Evolutionary conservation across 176 grass and related monocot genomes (phyloP), one percentile per base, ranked within the genome.

Genomic region (Puya raimondii): DNA sequence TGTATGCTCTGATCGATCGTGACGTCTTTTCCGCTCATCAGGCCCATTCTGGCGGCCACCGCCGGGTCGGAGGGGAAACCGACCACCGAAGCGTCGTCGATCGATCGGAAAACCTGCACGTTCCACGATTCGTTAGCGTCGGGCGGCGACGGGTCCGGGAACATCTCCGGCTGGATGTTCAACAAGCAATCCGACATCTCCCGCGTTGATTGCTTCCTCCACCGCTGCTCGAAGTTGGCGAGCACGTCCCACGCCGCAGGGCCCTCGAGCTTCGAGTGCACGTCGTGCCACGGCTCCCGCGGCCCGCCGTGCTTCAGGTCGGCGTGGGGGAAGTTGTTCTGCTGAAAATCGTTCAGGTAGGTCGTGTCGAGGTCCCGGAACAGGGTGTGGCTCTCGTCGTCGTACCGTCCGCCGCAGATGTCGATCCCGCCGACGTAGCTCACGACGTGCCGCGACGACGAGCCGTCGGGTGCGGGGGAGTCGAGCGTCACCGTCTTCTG

Each of bases 101-200:
- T 85, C 13, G 93, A 96, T 49, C 93, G 79, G 73, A 96, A 84
- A 50, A 96, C 88, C 76, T 96, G 93, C 74, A 96, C 88, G 48
- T 87, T 92, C 93, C 89, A 96, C 12, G 81, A 63, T 16, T 77
- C 78, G 23, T 48, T 13, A 47, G 26, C 48, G 26, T 26, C 76
- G 15, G 59, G 66, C 51, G 12, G 51, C 25, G 23, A 66, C 0
- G 88, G 76, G 15, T 87, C 50, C 1, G 75, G 81, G 57, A 89
- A 74, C 6, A 64, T 26, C 26, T 61, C 67, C 1, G 69, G 76
- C 27, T 20, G 79, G 20, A 91, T 51, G 9, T 87, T 74, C n/a
- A 87, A 73, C 76, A 96, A 70, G 65, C 17, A 81, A 23, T 79
- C 59, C 9, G 69, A 69, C 47, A 96, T 23, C 42, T 77, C 63